These are phyloP conservation scores for Arthrobotrys sphaeroides DNA, from an alignment of 2,329 filamentous ascomycete species.

Conservation along the genomic window DNA sequence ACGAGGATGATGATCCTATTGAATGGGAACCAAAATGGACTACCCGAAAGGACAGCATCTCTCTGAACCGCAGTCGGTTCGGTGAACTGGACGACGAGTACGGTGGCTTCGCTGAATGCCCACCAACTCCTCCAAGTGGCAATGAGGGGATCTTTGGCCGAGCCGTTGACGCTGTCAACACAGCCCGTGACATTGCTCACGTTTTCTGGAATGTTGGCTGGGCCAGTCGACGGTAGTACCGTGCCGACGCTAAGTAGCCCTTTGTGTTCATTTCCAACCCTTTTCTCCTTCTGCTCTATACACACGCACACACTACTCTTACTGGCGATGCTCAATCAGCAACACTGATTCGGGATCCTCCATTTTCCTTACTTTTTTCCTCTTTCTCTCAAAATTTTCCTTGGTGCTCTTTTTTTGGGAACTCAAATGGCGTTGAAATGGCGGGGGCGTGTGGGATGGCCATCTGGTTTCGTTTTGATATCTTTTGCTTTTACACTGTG, in stretches of 20 bases:
- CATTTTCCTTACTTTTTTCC: slow-evolving; percentile 25
- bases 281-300: not conserved
- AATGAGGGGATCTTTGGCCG: slow-evolving; percentile 56
- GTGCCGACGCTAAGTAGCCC: slow-evolving; percentile 24
- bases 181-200: slow-evolving; percentile 74
- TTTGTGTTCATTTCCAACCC: slow-evolving; percentile 11
- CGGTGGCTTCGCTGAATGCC: slow-evolving; percentile 51
- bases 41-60: slow-evolving; percentile 42
- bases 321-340: slow-evolving; percentile 28
- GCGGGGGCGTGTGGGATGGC: slow-evolving; percentile 33
- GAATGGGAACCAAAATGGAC: slow-evolving; percentile 54
- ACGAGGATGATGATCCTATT: slow-evolving; percentile 57
- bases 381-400: slow-evolving; percentile 17
- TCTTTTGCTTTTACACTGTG: slow-evolving; percentile 8
- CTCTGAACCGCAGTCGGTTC: slow-evolving; percentile 43
- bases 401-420: not conserved
- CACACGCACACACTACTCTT: slow-evolving; percentile 23
- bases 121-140: slow-evolving; percentile 49
- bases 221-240: slow-evolving; percentile 53
- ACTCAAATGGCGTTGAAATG: slow-evolving; percentile 45
- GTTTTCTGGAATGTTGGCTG: slow-evolving; percentile 73
- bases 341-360: slow-evolving; percentile 13
- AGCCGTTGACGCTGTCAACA: slow-evolving; percentile 67
- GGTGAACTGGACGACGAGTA: slow-evolving; percentile 49
- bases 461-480: slow-evolving; percentile 39